Evolutionary conservation across 129 eudicot species (phyloP), one percentile per base, ranked within the genome.

Genomic region (Calendula officinalis): DNA sequence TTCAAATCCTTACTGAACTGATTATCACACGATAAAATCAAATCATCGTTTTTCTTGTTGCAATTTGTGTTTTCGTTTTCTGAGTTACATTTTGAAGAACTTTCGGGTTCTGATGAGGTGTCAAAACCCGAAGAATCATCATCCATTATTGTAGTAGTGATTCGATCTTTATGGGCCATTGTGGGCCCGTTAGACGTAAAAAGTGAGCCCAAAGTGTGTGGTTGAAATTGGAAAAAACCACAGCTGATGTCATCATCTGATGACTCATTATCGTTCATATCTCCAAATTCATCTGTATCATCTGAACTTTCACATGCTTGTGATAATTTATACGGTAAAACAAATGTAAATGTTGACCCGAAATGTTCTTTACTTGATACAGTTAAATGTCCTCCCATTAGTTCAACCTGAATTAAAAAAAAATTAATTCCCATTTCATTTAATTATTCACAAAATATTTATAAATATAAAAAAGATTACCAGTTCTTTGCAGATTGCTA

Each of bases 401-500:
- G 94, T 73, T 91, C 98, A 72, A 83, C 98, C 98, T 91, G 45
- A 12, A 8, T 59, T n/a, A n/a, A n/a, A n/a, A n/a, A n/a, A n/a
- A n/a, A n/a, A n/a, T 49, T 56, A 68, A 51, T 38, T 55, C 52
- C 60, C 51, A 43, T 54, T 43, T 15, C 7, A 9, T 53, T 43
- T 14, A 44, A 57, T 47, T 22, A 67, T 6, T 42, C 44, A 54
- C 35, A 69, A 36, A 16, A 36, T 14, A 50, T 49, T 13, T n/a
- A n/a, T n/a, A 51, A 48, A 48, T 16, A 51, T 5, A 39, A 41
- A 40, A 47, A 56, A 66, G 47, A 15, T 66, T 79, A 91, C 98
- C 98, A 91, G 72, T 40, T 91, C 96, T 79, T 91, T 91, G 81
- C 98, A 91, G 76, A 91, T 91, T 12, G 98, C 96, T 33, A 91